A percentile compares a stretch with the other conserved stretches of the same genome.
Evolutionary conservation across 495 filamentous ascomycete species (phyloP).

Genomic region (Pyrenopolyporus hunteri): DNA sequence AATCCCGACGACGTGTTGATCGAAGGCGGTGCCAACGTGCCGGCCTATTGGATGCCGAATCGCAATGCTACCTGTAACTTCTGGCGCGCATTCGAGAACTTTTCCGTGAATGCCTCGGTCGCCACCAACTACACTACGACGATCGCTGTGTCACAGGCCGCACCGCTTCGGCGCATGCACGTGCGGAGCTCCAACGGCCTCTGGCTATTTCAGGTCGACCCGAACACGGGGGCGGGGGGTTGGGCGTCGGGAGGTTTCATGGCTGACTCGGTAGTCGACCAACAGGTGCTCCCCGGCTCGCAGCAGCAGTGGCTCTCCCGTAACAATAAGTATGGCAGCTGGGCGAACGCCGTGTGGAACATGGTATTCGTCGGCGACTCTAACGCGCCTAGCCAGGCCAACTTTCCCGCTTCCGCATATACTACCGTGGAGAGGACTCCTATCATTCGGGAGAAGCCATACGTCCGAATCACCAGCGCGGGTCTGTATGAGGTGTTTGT

Average conservation of each 20-base stretch:
- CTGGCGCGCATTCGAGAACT: slow-evolving; percentile 44
- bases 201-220: slow-evolving; percentile 45
- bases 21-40: slow-evolving; percentile 41
- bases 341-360: slow-evolving; percentile 45
- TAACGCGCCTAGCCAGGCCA: slow-evolving; percentile 31
- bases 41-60: slow-evolving; percentile 45
- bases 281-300: slow-evolving; percentile 39
- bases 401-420: slow-evolving; percentile 37
- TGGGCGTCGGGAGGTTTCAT: slow-evolving; percentile 45
- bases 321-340: slow-evolving; percentile 43
- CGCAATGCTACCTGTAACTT: slow-evolving; percentile 45
- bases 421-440: slow-evolving; percentile 39
- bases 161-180: slow-evolving; percentile 40
- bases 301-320: slow-evolving; percentile 45
- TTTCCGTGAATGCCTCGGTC: slow-evolving; percentile 40
- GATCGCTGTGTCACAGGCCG: slow-evolving; percentile 43
- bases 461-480: slow-evolving; percentile 27
- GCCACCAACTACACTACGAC: slow-evolving; percentile 44
- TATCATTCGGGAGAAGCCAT: slow-evolving; percentile 42
- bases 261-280: slow-evolving; percentile 42
- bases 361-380: slow-evolving; percentile 43
- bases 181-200: slow-evolving; percentile 37
- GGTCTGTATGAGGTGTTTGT: slow-evolving; percentile 40
- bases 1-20: slow-evolving; percentile 42
- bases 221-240: slow-evolving; percentile 40